Evolutionary conservation across 179 eudicot species (phyloP).

Genomic region (Drosera spatulata): DNA sequence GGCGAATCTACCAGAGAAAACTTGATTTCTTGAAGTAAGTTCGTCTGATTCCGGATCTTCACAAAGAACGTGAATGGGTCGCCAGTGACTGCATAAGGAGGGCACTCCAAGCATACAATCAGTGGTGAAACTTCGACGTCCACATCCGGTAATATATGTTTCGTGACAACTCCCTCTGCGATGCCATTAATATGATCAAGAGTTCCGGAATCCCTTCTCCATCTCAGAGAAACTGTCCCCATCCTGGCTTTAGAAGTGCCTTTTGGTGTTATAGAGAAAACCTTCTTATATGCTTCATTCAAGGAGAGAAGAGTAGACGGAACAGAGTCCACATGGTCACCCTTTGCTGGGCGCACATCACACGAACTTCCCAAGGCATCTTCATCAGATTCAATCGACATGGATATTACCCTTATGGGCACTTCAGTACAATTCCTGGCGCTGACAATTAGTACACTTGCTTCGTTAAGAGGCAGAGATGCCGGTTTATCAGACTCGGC

Average conservation of each 20-base stretch:
- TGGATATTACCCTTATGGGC: conserved; percentile 63
- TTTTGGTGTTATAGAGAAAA: conserved; percentile 54
- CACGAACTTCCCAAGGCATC: conserved; percentile 26
- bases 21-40: conserved; percentile 82
- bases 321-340: conserved; percentile 16
- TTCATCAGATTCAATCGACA: conserved; percentile 55
- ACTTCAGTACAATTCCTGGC: conserved; percentile 82
- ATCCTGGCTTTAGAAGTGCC: conserved; percentile 30
- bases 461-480: conserved; percentile 60
- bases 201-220: conserved; percentile 44
- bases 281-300: conserved; percentile 74
- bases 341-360: conserved; percentile 28
- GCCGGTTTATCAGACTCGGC: conserved; percentile 32
- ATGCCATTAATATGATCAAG: conserved; percentile 9
- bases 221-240: conserved; percentile 62
- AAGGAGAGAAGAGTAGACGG: conserved; percentile 44
- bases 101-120: conserved; percentile 64
- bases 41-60: conserved; percentile 56
- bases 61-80: conserved; percentile 68
- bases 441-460: conserved; percentile 53
- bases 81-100: conserved; percentile 86
- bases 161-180: conserved; percentile 45
- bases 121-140: conserved; percentile 61
- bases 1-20: conserved; percentile 70
- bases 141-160: conserved; percentile 65